These are phyloP conservation scores for Metarhizium album DNA, from an alignment of 2,329 filamentous ascomycete genomes.

Conservation along the genomic window DNA sequence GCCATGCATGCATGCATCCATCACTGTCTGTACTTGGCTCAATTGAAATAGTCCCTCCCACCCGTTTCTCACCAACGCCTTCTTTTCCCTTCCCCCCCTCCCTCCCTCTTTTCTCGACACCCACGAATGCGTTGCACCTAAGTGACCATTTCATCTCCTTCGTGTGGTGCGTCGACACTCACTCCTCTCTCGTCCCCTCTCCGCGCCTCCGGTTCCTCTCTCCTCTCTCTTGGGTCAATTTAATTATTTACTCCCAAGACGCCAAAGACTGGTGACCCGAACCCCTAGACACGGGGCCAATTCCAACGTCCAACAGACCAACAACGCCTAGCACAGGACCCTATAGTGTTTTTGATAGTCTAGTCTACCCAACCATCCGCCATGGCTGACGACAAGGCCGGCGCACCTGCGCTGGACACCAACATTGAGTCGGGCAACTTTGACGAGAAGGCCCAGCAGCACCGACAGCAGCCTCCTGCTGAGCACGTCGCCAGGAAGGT, in stretches of 20 bases:
- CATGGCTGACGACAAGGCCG: slow-evolving; percentile 41
- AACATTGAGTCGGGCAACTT: slow-evolving; percentile 55
- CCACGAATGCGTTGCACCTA: slow-evolving; percentile 39
- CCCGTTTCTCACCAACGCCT: slow-evolving; percentile 14
- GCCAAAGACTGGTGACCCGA: slow-evolving; percentile 1
- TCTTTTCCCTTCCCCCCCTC: slow-evolving; percentile 23
- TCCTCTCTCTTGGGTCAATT: slow-evolving; percentile 5
- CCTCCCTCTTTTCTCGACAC: slow-evolving; percentile 28
- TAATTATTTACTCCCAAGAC: background rate
- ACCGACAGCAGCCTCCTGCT: slow-evolving; percentile 14
- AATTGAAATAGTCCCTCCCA: slow-evolving; percentile 32
- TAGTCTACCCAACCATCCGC: slow-evolving; percentile 4
- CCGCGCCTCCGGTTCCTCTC: slow-evolving; percentile 4
- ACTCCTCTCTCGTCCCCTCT: slow-evolving; percentile 8
- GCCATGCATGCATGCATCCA: no score
- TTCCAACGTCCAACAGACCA: no score
- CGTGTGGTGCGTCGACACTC: slow-evolving; percentile 36
- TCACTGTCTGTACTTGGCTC: no score
- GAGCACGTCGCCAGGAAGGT: slow-evolving; percentile 26
- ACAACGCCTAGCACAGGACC: no score
- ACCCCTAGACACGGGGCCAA: background rate
- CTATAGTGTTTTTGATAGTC: slow-evolving; percentile 1
- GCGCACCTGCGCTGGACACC: slow-evolving; percentile 49
- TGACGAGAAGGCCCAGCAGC: slow-evolving; percentile 46
- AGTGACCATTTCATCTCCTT: slow-evolving; percentile 30